Evolutionary conservation across 1,139 yeast genomes (phyloP), one percentile per base, ranked within the genome.

Genomic region (Ashbya aceris): DNA sequence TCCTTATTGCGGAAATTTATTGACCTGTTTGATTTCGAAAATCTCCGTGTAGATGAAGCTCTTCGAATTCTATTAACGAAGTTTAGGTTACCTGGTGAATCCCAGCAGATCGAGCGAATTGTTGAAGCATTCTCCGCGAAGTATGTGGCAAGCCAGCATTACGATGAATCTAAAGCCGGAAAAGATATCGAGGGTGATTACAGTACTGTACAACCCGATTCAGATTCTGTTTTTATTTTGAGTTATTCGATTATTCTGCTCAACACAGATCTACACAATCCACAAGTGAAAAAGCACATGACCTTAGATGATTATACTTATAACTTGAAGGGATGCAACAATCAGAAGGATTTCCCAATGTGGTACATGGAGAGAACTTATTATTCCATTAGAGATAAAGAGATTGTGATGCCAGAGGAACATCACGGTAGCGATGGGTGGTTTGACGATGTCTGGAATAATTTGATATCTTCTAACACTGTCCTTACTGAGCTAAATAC

Each of bases 331-430:
- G 95, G 95, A 7, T 81, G 85, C 26, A 78, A 79, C 57, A 81
- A 81, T 52, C 67, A 67, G 20, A 73, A 75, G 35, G 91, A 89
- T 61, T 89, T 84, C 65, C 95, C 95, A 1, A 76, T 73, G 36
- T 83, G 93, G 91, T 87, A 85, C 54, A 68, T 91, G 49, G 77
- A 81, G 44, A 83, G 76, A 50, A 86, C 91, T 32, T 93, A 83
- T 60, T 68, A 73, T 32, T 83, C 95, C 1, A 89, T 93, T 45
- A 74, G 77, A 49, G 86, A 82, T 43, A 76, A 84, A 41, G 99
- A 93, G 62, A 91, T 91, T 49, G 86, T 93, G 42, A 85, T 93
- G 89, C 97, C 98, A 0, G 98, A 91, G 54, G 99, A 93, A 58
- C 97, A 89, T 55, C 87, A 82, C 56, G 81, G 79, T 28, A 75